These are phyloP conservation scores for Aciculosporium take DNA, from an alignment of 2,329 filamentous ascomycete genomes.

Conservation along the genomic window DNA sequence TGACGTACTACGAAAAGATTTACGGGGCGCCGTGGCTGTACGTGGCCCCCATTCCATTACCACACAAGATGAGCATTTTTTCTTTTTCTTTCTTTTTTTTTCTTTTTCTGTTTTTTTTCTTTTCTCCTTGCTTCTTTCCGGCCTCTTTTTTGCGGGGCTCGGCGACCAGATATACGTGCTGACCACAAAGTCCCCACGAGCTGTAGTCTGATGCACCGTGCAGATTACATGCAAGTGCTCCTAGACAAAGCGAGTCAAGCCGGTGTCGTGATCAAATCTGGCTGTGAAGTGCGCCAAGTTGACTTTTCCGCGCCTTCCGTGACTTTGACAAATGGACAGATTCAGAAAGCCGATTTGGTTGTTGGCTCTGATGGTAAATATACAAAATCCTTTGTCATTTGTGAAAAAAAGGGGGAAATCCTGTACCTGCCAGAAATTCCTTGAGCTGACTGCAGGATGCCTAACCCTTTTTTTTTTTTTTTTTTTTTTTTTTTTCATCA, in stretches of 20 bases:
- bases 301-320: slow-evolving; percentile 5
- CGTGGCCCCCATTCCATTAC: slow-evolving; percentile 1
- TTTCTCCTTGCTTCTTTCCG: background rate
- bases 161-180: background rate
- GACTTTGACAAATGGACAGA: slow-evolving; percentile 3
- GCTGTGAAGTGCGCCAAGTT: slow-evolving; percentile 5
- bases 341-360: slow-evolving; percentile 7
- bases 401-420: background rate
- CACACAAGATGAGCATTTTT: too few relatives aligned
- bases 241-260: slow-evolving; percentile 5
- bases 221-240: slow-evolving; percentile 8
- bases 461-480: too few relatives aligned
- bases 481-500: too few relatives aligned
- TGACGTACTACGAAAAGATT: slow-evolving; percentile 5
- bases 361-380: slow-evolving; percentile 8
- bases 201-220: slow-evolving; percentile 7
- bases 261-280: slow-evolving; percentile 5
- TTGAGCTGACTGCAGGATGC: background rate
- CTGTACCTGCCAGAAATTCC: too few relatives aligned
- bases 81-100: background rate
- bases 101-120: background rate
- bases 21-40: slow-evolving; percentile 11
- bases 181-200: background rate
- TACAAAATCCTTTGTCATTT: background rate
- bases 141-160: background rate